Evolutionary conservation across 352 stramenopile species (phyloP).

Genomic region (Globisporangium paddicum): DNA sequence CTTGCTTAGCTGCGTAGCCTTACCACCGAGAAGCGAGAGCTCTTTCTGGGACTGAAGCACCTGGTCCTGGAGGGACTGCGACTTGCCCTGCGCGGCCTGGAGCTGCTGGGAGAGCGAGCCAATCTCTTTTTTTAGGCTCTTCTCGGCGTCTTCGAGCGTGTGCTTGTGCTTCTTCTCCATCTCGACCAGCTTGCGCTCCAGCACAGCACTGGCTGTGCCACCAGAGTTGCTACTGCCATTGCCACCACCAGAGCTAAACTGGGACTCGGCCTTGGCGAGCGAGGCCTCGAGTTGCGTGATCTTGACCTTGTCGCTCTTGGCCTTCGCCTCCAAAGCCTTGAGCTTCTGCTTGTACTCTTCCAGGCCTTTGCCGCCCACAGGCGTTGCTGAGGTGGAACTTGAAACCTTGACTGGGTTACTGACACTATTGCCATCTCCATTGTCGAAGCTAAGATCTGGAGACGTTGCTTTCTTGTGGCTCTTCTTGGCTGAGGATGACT

Average conservation of each 20-base stretch:
- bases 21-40: constrained; percentile 36
- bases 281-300: constrained; percentile 75
- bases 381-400: neutral
- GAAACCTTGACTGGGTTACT: neutral
- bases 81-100: constrained; percentile 35
- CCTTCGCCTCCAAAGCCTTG: constrained; percentile 57
- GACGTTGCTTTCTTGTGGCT: constrained; percentile 15
- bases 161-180: constrained; percentile 80
- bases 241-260: constrained; percentile 17
- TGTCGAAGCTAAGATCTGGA: constrained; percentile 9
- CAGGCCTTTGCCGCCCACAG: constrained; percentile 22
- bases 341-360: constrained; percentile 76
- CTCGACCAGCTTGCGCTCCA: constrained; percentile 62
- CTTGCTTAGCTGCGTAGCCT: constrained; percentile 45
- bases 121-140: constrained; percentile 42
- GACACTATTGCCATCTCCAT: constrained; percentile 5
- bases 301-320: constrained; percentile 63
- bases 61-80: constrained; percentile 42
- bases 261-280: constrained; percentile 46
- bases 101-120: constrained; percentile 43
- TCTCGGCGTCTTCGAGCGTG: constrained; percentile 64
- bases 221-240: constrained; percentile 7
- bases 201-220: constrained; percentile 16
- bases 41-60: constrained; percentile 41
- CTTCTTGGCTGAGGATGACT: neutral